Evolutionary conservation across 1,139 yeast species (phyloP).

Genomic region (Kluyveromyces sp.): DNA sequence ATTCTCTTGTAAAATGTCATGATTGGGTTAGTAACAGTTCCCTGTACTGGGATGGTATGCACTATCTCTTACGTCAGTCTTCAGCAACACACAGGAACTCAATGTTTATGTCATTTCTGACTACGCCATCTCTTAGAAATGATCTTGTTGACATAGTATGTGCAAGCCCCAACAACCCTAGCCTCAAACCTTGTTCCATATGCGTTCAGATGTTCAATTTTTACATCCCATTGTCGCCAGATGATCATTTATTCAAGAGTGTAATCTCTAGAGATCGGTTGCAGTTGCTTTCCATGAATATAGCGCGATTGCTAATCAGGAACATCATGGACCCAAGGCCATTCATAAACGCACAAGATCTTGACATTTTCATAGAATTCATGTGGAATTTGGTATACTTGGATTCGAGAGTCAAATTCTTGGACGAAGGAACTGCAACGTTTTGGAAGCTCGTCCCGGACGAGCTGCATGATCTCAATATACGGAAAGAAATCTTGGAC

Average conservation of each 20-base stretch:
- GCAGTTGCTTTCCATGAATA: slow-evolving; percentile 1
- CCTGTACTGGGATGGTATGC: slow-evolving; percentile 2
- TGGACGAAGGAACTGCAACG: slow-evolving; percentile 5
- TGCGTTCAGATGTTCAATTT: slow-evolving; percentile 3
- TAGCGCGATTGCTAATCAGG: slow-evolving; percentile 9
- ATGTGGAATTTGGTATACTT: slow-evolving; percentile 8
- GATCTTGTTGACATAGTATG: slow-evolving; percentile 1
- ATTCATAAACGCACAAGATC: slow-evolving; percentile 38
- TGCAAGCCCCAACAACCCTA: not conserved
- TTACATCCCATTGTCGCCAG: slow-evolving; percentile 5
- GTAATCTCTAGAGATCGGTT: not conserved
- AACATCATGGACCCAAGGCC: slow-evolving; percentile 19
- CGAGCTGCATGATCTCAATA: slow-evolving; percentile 19
- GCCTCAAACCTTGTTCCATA: not conserved
- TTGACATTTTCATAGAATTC: slow-evolving; percentile 22
- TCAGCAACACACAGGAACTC: not conserved
- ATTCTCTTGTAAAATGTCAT: not conserved
- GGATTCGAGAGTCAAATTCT: slow-evolving; percentile 4
- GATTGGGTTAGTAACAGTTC: not conserved
- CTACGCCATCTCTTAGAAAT: slow-evolving; percentile 1
- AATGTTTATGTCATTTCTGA: not conserved
- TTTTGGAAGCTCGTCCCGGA: slow-evolving; percentile 8
- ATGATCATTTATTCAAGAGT: slow-evolving; percentile 5
- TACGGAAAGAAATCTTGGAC: slow-evolving; percentile 22
- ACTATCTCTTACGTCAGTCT: slow-evolving; percentile 1